A percentile compares a stretch with the other conserved stretches of the same genome.
Evolutionary conservation across 2,329 filamentous ascomycete genomes (phyloP).

Genomic region (Biscogniauxia mediterranea): DNA sequence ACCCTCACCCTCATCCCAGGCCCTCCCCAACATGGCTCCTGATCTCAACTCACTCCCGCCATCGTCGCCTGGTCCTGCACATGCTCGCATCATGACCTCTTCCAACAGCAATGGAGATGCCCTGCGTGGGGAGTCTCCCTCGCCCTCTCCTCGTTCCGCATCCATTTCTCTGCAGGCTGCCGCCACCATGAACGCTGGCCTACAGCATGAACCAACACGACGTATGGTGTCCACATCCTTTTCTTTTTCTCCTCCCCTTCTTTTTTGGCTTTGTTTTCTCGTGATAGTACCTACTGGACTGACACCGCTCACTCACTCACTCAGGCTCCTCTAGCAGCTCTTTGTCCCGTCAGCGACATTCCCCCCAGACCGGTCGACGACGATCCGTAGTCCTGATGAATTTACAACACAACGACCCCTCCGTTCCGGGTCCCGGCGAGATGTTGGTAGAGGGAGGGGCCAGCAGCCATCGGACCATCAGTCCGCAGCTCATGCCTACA

Average conservation of each 20-base stretch:
- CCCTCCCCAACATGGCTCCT: constrained; percentile 43
- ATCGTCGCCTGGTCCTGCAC: constrained; percentile 39
- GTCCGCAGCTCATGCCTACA: constrained; percentile 46
- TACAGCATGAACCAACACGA: constrained; percentile 62
- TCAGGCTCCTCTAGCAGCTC: constrained; percentile 54
- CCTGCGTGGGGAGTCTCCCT: constrained; percentile 49
- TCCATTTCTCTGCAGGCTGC: constrained; percentile 73
- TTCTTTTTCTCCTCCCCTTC: background rate
- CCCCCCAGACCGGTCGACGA: constrained; percentile 54
- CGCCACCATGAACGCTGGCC: constrained; percentile 73
- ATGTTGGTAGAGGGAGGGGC: constrained; percentile 52
- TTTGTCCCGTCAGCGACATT: constrained; percentile 43
- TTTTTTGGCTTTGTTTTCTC: background rate
- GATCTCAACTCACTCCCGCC: constrained; percentile 60
- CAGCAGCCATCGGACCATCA: constrained; percentile 35
- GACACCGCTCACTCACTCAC: constrained; percentile 1
- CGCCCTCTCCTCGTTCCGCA: constrained; percentile 62
- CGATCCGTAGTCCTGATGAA: constrained; percentile 71
- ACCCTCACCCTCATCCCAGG: background rate
- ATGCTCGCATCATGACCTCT: constrained; percentile 38
- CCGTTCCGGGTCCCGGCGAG: constrained; percentile 66
- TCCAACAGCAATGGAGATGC: constrained; percentile 28
- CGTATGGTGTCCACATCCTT: constrained; percentile 39
- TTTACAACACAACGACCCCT: constrained; percentile 70
- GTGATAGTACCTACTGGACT: background rate